Percentiles rank a stretch among this genome's conserved stretches.
Evolutionary conservation across 2,329 filamentous ascomycete species (phyloP).

Genomic region (Colletotrichum viniferum): DNA sequence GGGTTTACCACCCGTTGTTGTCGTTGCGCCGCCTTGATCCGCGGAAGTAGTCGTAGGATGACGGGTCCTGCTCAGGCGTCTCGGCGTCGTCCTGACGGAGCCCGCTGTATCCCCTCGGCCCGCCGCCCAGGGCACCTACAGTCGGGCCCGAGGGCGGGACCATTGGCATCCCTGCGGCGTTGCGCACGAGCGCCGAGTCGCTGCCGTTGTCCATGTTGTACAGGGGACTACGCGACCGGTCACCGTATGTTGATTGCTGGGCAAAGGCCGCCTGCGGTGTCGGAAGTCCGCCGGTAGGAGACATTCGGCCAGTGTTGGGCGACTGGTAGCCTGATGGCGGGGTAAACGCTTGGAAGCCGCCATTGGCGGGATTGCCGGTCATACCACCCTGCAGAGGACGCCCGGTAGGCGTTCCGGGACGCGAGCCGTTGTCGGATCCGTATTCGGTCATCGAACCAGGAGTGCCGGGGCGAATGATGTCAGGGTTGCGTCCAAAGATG

Average conservation of each 20-base stretch:
- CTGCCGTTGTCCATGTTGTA: slow-evolving; percentile 58
- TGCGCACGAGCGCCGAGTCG: slow-evolving; percentile 54
- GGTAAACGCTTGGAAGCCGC: slow-evolving; percentile 21
- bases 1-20: slow-evolving; percentile 42
- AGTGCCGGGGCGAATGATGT: slow-evolving; percentile 65
- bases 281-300: slow-evolving; percentile 4
- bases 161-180: slow-evolving; percentile 57
- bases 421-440: slow-evolving; percentile 44
- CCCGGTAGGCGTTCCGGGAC: slow-evolving; percentile 55
- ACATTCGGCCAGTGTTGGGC: slow-evolving; percentile 16
- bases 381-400: slow-evolving; percentile 36
- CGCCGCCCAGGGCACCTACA: slow-evolving; percentile 58
- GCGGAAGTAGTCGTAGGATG: slow-evolving; percentile 64
- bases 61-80: slow-evolving; percentile 42
- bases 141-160: slow-evolving; percentile 45
- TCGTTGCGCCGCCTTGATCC: slow-evolving; percentile 39
- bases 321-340: slow-evolving; percentile 24
- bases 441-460: slow-evolving; percentile 56
- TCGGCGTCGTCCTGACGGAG: slow-evolving; percentile 58
- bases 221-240: slow-evolving; percentile 48
- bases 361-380: slow-evolving; percentile 22
- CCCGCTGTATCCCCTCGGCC: slow-evolving; percentile 63
- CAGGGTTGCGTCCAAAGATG: slow-evolving; percentile 63
- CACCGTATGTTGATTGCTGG: slow-evolving; percentile 15
- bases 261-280: slow-evolving; percentile 14